These are phyloP conservation scores for Melampsora medusae DNA, from an alignment of 1,284 basidiomycete species.

Conservation along the genomic window DNA sequence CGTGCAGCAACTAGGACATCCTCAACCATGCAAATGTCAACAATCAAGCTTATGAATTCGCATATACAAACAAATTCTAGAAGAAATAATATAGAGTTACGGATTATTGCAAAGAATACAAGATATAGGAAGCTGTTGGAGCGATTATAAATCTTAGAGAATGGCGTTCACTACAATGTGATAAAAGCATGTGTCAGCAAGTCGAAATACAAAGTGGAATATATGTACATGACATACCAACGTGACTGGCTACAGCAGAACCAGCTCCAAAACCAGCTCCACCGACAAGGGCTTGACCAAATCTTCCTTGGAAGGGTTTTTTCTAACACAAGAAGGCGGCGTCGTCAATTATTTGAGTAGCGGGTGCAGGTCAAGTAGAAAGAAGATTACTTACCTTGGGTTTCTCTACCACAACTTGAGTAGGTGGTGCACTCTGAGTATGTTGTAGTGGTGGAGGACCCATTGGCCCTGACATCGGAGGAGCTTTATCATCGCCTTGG, in stretches of 20 bases:
- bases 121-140: no score
- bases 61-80: no score
- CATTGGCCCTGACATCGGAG: neutral
- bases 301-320: conserved; percentile 37
- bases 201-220: neutral
- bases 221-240: conserved; percentile 14
- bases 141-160: neutral
- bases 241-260: conserved; percentile 36
- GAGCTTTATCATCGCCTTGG: conserved; percentile 19
- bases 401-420: conserved; percentile 25
- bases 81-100: no score
- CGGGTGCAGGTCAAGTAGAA: neutral
- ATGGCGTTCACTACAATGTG: conserved; percentile 20
- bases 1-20: no score
- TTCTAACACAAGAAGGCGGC: conserved; percentile 4
- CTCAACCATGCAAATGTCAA: no score
- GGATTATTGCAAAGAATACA: no score
- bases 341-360: neutral
- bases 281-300: conserved; percentile 38
- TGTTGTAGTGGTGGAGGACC: conserved; percentile 19
- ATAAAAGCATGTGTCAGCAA: neutral
- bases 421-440: conserved; percentile 35
- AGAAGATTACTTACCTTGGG: conserved; percentile 10
- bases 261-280: conserved; percentile 41
- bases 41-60: no score